These are phyloP conservation scores for Microbotryomycetes sp. DNA, from an alignment of 1,284 basidiomycete species.

Conservation along the genomic window DNA sequence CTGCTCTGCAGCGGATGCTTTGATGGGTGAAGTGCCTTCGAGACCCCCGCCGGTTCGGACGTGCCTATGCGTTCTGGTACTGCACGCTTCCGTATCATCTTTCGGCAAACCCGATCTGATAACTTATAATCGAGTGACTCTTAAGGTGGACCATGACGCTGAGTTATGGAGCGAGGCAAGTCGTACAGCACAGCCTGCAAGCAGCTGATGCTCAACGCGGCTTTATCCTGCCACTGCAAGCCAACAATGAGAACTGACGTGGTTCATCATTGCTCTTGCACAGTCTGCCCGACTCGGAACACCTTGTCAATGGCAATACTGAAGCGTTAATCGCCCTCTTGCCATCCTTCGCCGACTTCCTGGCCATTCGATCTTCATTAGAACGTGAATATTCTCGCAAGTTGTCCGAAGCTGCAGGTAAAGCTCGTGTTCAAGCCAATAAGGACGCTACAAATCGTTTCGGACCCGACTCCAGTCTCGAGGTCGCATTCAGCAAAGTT, in stretches of 20 bases:
- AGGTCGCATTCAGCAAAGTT: conserved; percentile 4
- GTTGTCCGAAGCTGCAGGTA: conserved; percentile 8
- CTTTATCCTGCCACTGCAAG: not conserved
- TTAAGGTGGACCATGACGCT: not conserved
- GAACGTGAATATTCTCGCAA: conserved; percentile 6
- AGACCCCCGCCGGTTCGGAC: no score
- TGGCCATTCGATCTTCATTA: not conserved
- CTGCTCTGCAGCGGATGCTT: no score
- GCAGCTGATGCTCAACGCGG: not conserved
- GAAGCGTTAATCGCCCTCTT: conserved; percentile 15
- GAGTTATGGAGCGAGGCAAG: not conserved
- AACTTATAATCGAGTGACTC: no score
- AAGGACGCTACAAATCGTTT: not conserved
- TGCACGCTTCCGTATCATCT: no score
- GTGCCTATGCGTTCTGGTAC: no score
- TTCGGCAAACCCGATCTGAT: no score
- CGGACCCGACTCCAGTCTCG: conserved; percentile 1
- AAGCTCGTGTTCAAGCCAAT: conserved; percentile 5
- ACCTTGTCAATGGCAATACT: conserved; percentile 7
- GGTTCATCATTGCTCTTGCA: not conserved
- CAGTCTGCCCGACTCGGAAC: conserved; percentile 25
- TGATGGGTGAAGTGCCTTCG: no score
- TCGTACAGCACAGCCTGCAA: not conserved
- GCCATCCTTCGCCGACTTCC: conserved; percentile 13
- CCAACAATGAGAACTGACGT: not conserved